These are phyloP conservation scores for Cajanus cajan DNA, from an alignment of 306 rosid genomes.

Conservation along the genomic window DNA sequence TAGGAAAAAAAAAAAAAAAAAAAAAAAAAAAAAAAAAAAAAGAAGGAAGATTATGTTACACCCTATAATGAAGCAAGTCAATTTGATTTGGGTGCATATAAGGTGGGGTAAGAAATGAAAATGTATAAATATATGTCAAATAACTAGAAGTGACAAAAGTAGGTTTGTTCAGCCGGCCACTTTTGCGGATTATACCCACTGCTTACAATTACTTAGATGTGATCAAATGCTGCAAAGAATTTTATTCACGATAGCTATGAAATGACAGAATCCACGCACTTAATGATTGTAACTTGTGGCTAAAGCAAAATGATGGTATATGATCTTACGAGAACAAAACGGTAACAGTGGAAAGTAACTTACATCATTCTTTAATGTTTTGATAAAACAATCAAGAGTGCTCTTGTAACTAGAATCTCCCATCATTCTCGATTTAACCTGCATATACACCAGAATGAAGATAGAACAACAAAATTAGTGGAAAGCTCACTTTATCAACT, in stretches of 20 bases:
- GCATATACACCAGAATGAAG: conserved; percentile 36
- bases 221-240: neutral
- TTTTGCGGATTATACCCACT: neutral
- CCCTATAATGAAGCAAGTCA: neutral
- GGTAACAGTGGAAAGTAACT: conserved; percentile 21
- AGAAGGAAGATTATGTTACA: neutral
- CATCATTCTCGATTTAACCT: conserved; percentile 99
- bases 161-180: neutral
- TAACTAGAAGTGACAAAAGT: neutral
- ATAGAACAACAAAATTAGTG: conserved; percentile 21
- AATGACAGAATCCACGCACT: neutral
- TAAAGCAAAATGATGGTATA: conserved; percentile 5
- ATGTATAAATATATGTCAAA: neutral
- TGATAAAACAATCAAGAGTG: conserved; percentile 91
- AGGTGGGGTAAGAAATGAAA: neutral
- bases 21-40: neutral
- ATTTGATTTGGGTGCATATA: neutral
- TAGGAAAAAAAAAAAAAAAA: too few relatives aligned
- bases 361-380: conserved; percentile 93
- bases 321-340: conserved; percentile 11
- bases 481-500: neutral
- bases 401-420: conserved; percentile 88
- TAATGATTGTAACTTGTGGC: neutral
- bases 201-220: neutral
- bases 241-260: neutral